phyloP scores from a whole-genome alignment of 1,284 basidiomycete species.

The Fistulina hepatica region DNA sequence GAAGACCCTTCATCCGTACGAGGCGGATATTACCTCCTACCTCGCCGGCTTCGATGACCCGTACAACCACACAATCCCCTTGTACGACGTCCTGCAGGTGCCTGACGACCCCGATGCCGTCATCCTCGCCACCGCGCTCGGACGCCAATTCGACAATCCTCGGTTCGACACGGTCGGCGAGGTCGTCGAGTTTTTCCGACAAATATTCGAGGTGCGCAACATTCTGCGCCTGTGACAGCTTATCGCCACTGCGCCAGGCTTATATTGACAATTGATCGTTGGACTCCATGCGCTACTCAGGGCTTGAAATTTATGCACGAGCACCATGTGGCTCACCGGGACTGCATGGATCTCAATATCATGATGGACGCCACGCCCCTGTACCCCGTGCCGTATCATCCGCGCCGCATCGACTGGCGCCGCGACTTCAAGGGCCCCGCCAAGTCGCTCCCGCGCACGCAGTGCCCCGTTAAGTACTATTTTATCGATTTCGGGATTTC shows the following conservation, averaged over 20 bases:
- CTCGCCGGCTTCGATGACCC: constrained; percentile 16
- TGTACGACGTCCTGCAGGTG: constrained; percentile 20
- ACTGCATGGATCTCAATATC: constrained; percentile 26
- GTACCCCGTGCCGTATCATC: constrained; percentile 23
- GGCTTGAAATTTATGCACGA: constrained; percentile 24
- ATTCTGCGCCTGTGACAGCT: neutral
- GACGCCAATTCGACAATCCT: constrained; percentile 20
- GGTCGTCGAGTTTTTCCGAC: constrained; percentile 23
- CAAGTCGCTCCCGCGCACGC: constrained; percentile 21
- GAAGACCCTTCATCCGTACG: constrained; percentile 11
- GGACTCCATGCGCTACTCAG: constrained; percentile 13
- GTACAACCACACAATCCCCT: constrained; percentile 22
- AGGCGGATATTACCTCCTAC: constrained; percentile 15
- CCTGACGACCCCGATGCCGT: constrained; percentile 14
- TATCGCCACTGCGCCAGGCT: neutral
- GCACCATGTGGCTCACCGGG: constrained; percentile 15
- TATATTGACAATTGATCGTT: neutral
- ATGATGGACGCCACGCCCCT: constrained; percentile 27
- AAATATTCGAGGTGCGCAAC: constrained; percentile 23
- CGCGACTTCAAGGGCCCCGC: constrained; percentile 16
- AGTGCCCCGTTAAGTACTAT: constrained; percentile 22
- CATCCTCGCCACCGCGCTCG: constrained; percentile 25
- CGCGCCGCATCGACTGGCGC: constrained; percentile 8
- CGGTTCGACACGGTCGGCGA: constrained; percentile 23
- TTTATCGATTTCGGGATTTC: constrained; percentile 30